Base-by-base conservation (phyloP, 1,284 basidiomycete genomes). In the Ceratobasidium sp. region DNA sequence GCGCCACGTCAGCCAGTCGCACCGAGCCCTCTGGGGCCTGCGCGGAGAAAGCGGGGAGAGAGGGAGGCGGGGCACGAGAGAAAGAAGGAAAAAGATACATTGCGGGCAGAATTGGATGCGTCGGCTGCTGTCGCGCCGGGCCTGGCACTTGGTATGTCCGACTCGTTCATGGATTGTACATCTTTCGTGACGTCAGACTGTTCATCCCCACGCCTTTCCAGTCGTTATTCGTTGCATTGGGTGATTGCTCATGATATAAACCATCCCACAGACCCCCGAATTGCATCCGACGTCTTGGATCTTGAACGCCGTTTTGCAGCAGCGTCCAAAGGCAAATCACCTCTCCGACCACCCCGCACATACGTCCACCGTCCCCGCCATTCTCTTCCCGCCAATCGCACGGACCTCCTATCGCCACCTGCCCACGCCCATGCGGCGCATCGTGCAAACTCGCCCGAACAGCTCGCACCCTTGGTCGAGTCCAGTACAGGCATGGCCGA, bases 301-400 rank as follows among this genome's bases (percentile, higher is more conserved):
- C 71, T 74, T 34, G 71, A 74, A 34, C 71, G 71, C 11, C 59
- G 71, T 15, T 74, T 74, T 44, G 71, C 71, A 51, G 71, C 71
- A 6, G 71, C 61, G 6, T 74, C 71, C 22, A 74, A 74, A 44
- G 71, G 71, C 34, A 74, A 74, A 65, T 62, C 71, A 32, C 71
- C 59, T 54, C 19, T 46, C 17, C 46, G 51, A n/a, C 59, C 49
- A 17, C 71, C 49, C 25, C 59, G 71, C 19, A 34, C 70, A n/a
- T 59, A 73, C 34, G 8, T 46, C 11, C 70, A 74, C 52, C 44
- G 71, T 7, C 46, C 71, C 37, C 71, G 71, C 7, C 61, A 64
- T 25, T 74, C 71, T 11, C 71, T 74, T 1, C 71, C 71, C 15
- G 49, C 49, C 46, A 67, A 67, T 37, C 59, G 46, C 61, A 44